phyloP scores from a whole-genome alignment of 1,284 basidiomycete species.

The Irpex lacteus region DNA sequence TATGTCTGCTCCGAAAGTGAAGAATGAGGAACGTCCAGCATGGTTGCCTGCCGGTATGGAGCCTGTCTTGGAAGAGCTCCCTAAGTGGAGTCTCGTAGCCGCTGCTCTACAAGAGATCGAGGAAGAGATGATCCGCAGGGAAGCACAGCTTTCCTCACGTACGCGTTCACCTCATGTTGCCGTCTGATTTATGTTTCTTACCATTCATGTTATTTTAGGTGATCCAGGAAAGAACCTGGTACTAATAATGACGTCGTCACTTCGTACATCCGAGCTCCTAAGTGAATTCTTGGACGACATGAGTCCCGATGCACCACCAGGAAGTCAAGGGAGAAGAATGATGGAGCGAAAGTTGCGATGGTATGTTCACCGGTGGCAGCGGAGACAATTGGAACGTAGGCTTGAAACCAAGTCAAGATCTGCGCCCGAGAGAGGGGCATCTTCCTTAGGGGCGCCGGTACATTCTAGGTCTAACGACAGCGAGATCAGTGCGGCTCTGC shows the following conservation, averaged over 20 bases:
- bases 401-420: conserved; percentile 21
- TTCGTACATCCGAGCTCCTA: conserved; percentile 71
- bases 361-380: conserved; percentile 84
- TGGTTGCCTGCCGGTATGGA: conserved; percentile 84
- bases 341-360: conserved; percentile 72
- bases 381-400: conserved; percentile 30
- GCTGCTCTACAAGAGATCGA: conserved; percentile 93
- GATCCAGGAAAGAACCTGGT: conserved; percentile 72
- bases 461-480: conserved; percentile 11
- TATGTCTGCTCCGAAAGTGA: not conserved
- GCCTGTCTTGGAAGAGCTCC: conserved; percentile 89
- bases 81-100: conserved; percentile 89
- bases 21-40: conserved; percentile 20
- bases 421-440: conserved; percentile 14
- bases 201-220: conserved; percentile 31
- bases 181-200: not conserved
- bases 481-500: conserved; percentile 65
- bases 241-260: conserved; percentile 87
- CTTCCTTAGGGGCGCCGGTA: not conserved
- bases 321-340: conserved; percentile 67
- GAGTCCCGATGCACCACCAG: conserved; percentile 54
- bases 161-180: conserved; percentile 6
- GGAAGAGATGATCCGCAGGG: conserved; percentile 73
- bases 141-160: conserved; percentile 36
- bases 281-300: conserved; percentile 77